Conservation (phyloP, 768 basidiomycete species). For the Gyrodon lividus region DNA sequence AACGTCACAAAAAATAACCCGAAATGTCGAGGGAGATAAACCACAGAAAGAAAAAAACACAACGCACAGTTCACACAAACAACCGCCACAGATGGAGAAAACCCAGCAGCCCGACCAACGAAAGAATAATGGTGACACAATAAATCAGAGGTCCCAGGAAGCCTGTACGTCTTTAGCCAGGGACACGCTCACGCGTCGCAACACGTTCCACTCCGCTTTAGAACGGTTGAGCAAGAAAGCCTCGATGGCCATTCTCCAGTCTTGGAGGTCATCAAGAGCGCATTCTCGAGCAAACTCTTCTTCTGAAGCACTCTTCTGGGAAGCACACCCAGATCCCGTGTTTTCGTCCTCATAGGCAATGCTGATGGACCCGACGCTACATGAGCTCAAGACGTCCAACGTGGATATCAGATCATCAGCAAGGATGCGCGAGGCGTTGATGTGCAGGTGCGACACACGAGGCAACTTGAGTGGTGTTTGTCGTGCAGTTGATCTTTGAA, state of each 20-base stretch:
- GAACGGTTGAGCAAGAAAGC: constrained; percentile 17
- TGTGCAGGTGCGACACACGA: constrained; percentile 19
- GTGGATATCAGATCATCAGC: constrained; percentile 23
- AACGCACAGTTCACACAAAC: too few relatives aligned
- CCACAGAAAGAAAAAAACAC: too few relatives aligned
- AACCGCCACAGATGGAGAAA: too few relatives aligned
- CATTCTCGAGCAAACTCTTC: constrained; percentile 30
- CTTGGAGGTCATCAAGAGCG: constrained; percentile 31
- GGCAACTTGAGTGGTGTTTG: neutral
- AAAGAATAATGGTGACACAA: neutral
- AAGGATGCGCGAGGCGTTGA: constrained; percentile 27
- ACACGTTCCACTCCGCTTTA: constrained; percentile 14
- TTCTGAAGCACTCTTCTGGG: constrained; percentile 1
- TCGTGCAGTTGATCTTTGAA: neutral
- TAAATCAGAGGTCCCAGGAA: constrained; percentile 23
- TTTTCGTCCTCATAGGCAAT: constrained; percentile 19
- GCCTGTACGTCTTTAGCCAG: constrained; percentile 17
- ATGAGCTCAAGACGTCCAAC: constrained; percentile 17
- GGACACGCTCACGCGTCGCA: constrained; percentile 17
- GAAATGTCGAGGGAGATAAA: too few relatives aligned
- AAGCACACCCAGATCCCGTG: neutral
- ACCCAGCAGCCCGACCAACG: neutral
- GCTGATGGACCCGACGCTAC: constrained; percentile 20
- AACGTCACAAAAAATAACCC: too few relatives aligned
- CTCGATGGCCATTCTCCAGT: constrained; percentile 24